Evolutionary conservation across 257 asterid genomes (phyloP).

Genomic region (Parsonsia alboflavescens): DNA sequence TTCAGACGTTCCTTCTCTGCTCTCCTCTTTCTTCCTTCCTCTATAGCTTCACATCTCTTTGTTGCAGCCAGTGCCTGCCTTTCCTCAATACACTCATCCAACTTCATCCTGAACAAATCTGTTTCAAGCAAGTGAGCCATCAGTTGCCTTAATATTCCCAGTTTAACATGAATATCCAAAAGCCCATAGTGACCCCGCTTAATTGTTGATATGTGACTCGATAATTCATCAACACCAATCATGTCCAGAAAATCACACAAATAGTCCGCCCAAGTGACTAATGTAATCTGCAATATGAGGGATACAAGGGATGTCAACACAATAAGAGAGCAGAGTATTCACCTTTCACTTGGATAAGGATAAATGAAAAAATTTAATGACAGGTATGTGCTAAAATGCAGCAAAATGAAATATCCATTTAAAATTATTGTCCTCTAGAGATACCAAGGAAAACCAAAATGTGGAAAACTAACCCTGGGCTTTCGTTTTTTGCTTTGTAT

Average conservation of each 20-base stretch:
- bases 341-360: neutral
- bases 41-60: conserved; percentile 81
- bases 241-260: conserved; percentile 73
- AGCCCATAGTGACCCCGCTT: conserved; percentile 78
- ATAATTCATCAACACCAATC: conserved; percentile 37
- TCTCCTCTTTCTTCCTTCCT: conserved; percentile 82
- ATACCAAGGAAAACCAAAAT: neutral
- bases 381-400: neutral
- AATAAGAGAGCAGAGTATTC: neutral
- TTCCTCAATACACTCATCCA: conserved; percentile 81
- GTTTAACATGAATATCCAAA: conserved; percentile 55
- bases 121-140: conserved; percentile 67
- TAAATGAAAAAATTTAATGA: neutral
- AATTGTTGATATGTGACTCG: conserved; percentile 53
- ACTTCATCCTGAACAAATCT: conserved; percentile 53
- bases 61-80: conserved; percentile 82
- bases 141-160: conserved; percentile 63
- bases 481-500: conserved; percentile 56
- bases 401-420: neutral
- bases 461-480: conserved; percentile 50
- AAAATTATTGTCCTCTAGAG: too few species aligned
- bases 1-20: conserved; percentile 73
- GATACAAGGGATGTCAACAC: conserved; percentile 9
- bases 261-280: conserved; percentile 68
- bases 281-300: conserved; percentile 52